Base-by-base conservation (phyloP, 2,329 filamentous ascomycete genomes). In the Colletotrichum sp. region DNA sequence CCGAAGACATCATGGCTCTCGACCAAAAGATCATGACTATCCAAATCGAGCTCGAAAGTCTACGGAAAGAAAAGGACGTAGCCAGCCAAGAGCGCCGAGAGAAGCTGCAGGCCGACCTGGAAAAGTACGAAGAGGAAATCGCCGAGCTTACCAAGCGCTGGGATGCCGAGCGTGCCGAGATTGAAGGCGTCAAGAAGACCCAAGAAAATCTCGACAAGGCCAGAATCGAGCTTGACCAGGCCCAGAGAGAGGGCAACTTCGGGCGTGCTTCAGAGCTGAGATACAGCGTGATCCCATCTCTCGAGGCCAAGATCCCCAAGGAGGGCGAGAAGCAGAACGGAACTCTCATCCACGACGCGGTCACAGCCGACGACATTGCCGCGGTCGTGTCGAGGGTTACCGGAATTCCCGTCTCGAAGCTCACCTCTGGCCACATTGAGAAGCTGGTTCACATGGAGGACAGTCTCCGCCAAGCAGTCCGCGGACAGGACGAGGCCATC, bases 381-480 rank as follows among this genome's bases (percentile, higher is more conserved):
- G 92, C 91, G 55, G 96, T 99, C 2, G 97, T 98, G 6, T 97
- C 96, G 4, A 91, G 95, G 70, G 94, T 95, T 32, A 98, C 97
- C 0, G 96, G 97, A 32, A 98, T 98, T 76, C 97, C 97, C 0
- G 94, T 98, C 28, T 93, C 93, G 34, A 98, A 98, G 84, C 89
- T 99, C 65, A 98, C 97, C 80, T 94, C 95, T 10, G 96, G 96
- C 27, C 96, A 98, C 79, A 94, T 97, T 55, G 96, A 98, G 83
- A 98, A 98, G 85, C 88, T 99, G 32, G 94, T 99, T 16, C 93
- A 95, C 80, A 98, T 98, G 96, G 97, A 99, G 84, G 95, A 98
- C 77, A 94, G 92, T 1, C 89, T 99, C 10, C 91, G 95, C 7
- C 89, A 96, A 81, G 94, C 94, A 6, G 94, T 99, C 70, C 94